These are phyloP conservation scores for Xylaria sp. DNA, from an alignment of 2,329 filamentous ascomycete genomes.

Conservation along the genomic window DNA sequence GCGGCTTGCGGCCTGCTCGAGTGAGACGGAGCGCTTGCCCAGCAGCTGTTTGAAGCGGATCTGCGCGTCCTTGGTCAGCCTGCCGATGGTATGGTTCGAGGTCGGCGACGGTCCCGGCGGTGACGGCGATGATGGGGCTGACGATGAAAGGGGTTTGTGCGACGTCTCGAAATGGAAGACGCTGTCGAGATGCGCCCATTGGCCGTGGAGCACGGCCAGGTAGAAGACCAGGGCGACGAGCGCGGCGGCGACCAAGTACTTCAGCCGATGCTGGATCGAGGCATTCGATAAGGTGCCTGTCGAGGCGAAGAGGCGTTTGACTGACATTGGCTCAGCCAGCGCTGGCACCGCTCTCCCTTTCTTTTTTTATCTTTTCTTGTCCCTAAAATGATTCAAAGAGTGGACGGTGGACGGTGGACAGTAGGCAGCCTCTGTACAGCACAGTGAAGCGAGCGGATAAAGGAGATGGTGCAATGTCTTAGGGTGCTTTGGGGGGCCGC, in stretches of 20 bases:
- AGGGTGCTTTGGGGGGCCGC: too few relatives aligned
- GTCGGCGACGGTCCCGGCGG: background rate
- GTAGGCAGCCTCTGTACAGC: too few relatives aligned
- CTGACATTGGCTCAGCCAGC: conserved; percentile 26
- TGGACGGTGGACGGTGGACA: too few relatives aligned
- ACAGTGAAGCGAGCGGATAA: too few relatives aligned
- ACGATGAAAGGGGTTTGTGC: background rate
- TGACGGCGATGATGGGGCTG: too few relatives aligned
- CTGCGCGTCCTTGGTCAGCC: conserved; percentile 59
- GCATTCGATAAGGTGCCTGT: conserved; percentile 21
- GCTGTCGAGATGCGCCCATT: conserved; percentile 14
- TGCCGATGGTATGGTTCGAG: conserved; percentile 59
- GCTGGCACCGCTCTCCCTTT: background rate
- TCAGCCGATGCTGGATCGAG: conserved; percentile 27
- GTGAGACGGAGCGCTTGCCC: conserved; percentile 57
- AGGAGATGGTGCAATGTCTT: too few relatives aligned
- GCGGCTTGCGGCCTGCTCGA: conserved; percentile 63
- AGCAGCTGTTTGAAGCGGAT: conserved; percentile 55
- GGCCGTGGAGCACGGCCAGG: conserved; percentile 18
- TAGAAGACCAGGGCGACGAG: conserved; percentile 27
- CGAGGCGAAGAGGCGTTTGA: conserved; percentile 20
- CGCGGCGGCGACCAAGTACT: conserved; percentile 25
- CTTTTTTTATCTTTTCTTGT: background rate
- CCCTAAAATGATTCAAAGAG: background rate
- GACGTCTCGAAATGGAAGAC: background rate